These are phyloP conservation scores for Carnegiea gigantea DNA, from an alignment of 179 eudicot species.

Conservation along the genomic window DNA sequence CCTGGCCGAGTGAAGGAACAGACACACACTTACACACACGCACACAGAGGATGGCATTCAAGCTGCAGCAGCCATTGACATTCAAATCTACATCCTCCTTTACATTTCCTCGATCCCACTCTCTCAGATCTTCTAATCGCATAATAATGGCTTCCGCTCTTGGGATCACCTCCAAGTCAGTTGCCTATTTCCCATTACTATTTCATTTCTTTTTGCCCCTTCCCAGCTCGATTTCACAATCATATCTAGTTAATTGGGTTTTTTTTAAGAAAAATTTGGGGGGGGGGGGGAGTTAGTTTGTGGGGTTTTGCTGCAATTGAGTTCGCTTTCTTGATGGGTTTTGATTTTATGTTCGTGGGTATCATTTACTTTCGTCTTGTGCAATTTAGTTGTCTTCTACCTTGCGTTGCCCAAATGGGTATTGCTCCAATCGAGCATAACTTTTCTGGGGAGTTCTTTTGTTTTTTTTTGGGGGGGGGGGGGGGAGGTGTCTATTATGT, in stretches of 20 bases:
- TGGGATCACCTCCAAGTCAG: slow-evolving; percentile 50
- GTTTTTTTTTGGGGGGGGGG: no score
- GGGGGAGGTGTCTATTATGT: neutral
- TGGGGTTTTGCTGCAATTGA: neutral
- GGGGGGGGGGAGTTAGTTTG: no score
- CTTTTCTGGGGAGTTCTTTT: neutral
- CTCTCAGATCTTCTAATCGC: slow-evolving; percentile 47
- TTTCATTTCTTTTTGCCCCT: neutral
- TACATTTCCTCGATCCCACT: slow-evolving; percentile 29
- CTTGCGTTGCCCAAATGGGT: slow-evolving; percentile 2
- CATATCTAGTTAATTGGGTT: neutral
- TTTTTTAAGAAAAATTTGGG: neutral
- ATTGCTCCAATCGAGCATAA: neutral
- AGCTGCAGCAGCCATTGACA: slow-evolving; percentile 34
- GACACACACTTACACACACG: no score
- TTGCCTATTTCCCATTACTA: neutral
- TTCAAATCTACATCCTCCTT: slow-evolving; percentile 27
- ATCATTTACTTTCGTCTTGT: neutral
- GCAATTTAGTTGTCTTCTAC: neutral
- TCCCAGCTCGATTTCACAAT: neutral
- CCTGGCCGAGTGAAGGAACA: neutral
- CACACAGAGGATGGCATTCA: slow-evolving; percentile 45
- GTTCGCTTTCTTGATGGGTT: neutral
- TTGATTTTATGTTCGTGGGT: neutral
- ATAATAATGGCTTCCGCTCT: slow-evolving; percentile 61